Base-by-base conservation (phyloP, 805 yeast species). In the Zygotorulaspora florentina region DNA sequence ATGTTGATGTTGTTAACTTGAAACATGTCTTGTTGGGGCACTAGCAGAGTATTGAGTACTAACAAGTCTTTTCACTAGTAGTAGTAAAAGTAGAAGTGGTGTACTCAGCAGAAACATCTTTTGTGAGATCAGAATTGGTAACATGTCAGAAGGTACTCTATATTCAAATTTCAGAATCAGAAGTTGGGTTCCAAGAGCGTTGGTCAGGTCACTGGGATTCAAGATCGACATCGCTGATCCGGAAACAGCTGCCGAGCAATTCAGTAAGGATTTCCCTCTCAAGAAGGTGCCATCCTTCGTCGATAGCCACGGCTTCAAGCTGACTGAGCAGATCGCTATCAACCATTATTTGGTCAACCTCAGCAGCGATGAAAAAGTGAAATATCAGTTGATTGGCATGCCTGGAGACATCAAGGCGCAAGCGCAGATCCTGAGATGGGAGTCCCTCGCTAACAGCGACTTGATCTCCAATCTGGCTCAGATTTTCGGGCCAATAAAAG, bases 371-470 rank as follows among this genome's bases (percentile, higher is more conserved):
- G 65, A 65, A 48, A 58, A 71, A 64, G 42, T 58, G 12, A 58
- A 63, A 48, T 60, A 68, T 45, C 70, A 69, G 55, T 74, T 84
- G 54, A 71, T 80, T 54, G 97, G 96, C 60, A 45, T 49, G 2
- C 50, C 51, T 10, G 43, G 47, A 12, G 55, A 55, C 18, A 43
- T 56, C 18, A 51, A 51, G 35, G 47, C 51, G 13, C 77, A 79
- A 62, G 87, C 68, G 45, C 65, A 65, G 53, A 73, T 89, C 60
- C 66, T 88, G 60, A 81, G 74, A 70, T 88, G 95, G 93, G 60
- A 82, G 64, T 86, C 96, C 9, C 72, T 85, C 57, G 72, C 80
- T 65, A 87, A 84, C 76, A 62, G 80, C 55, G 96, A 89, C 61
- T 56, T 84, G 49, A 65, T 84, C 57, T 56, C 71, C 31, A 58